Conservation (phyloP, 805 yeast genomes). For the Pichia deserticola region DNA sequence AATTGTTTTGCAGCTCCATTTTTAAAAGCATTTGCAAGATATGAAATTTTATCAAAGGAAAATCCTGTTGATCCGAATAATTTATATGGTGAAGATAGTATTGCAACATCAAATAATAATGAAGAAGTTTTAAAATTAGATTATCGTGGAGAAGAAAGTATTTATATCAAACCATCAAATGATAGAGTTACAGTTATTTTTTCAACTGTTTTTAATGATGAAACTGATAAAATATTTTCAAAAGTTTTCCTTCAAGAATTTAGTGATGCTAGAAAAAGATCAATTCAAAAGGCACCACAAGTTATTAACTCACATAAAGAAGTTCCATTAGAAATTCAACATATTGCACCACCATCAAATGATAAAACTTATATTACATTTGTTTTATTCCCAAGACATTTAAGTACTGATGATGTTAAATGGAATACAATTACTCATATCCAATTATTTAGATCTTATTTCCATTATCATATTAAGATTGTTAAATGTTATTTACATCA, state of each 20-base stretch:
- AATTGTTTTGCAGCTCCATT: conserved; percentile 91
- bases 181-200: conserved; percentile 96
- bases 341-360: conserved; percentile 30
- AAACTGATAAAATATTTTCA: conserved; percentile 88
- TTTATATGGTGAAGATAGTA: conserved; percentile 34
- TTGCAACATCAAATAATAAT: conserved; percentile 29
- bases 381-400: conserved; percentile 78
- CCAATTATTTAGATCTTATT: conserved; percentile 88
- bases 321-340: conserved; percentile 82
- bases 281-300: conserved; percentile 97
- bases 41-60: conserved; percentile 52
- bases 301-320: conserved; percentile 84
- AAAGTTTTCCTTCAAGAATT: conserved; percentile 88
- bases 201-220: conserved; percentile 91
- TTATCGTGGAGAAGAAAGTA: conserved; percentile 90
- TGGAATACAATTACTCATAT: conserved; percentile 89
- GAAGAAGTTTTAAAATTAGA: conserved; percentile 62
- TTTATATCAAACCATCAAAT: conserved; percentile 83
- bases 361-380: conserved; percentile 46
- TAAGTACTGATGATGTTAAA: conserved; percentile 49
- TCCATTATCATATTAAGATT: conserved; percentile 98
- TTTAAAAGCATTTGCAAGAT: conserved; percentile 74
- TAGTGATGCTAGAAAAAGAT: conserved; percentile 91
- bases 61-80: conserved; percentile 33
- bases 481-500: conserved; percentile 98